Base-by-base conservation (phyloP, 1,284 basidiomycete species). In the Melampsora americana region DNA sequence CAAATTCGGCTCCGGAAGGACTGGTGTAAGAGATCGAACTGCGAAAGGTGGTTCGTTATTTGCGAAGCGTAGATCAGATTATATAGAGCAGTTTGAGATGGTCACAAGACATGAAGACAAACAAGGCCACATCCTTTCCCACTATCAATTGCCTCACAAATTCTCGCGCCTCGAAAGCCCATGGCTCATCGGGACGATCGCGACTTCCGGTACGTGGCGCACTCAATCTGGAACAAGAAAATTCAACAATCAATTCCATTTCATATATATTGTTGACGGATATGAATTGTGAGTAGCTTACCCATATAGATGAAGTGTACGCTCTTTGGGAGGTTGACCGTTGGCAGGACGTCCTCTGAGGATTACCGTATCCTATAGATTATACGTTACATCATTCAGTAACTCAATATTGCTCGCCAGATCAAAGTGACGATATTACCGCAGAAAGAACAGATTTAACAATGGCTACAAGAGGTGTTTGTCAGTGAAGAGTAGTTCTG, bases 311-410 rank as follows among this genome's bases (percentile, higher is more conserved):
- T 75, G 66, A 39, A 75, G 46, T 23, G 73, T 75, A 28, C 73
- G 73, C 66, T 75, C 73, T 62, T 68, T 67, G 65, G 73, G 73
- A 35, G 73, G 73, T 60, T 75, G 73, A 4, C 73, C 73, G 68
- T 75, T 75, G 53, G 66, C 67, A 20, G 73, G 44, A 53, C 73
- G 73, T 28, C 73, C 73, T 62, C 73, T 67, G 14, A 75, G 48
- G 18, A 75, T 68, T 9, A 75, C 65, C 32, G 73, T 75, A 69
- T 75, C 73, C 73, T 75, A 64, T n/a, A 46, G 23, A n/a, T 48
- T n/a, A 46, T 56, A 75, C 30, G 23, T 60, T 26, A 60, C 1
- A 46, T 56, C 46, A 3, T 14, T 44, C 44, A 44, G 14, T 44
- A 44, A 18, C 5, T 44, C 44, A 14, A 18, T 44, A 44, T 18